Base-by-base conservation (phyloP, 2,329 filamentous ascomycete genomes). In the Fusarium algeriense region DNA sequence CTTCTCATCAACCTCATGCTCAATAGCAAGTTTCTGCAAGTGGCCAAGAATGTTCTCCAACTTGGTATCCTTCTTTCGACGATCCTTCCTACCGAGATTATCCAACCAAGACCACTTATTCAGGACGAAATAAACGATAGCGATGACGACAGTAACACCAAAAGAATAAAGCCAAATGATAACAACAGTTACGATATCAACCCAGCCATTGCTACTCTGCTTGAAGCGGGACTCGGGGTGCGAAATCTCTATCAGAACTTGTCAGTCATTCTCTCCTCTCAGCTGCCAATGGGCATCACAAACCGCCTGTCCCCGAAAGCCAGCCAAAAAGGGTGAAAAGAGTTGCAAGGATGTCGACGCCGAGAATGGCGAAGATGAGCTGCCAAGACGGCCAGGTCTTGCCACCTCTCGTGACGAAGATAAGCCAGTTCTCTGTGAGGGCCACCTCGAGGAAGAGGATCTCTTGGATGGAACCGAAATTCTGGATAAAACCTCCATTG, bases 351-450 rank as follows among this genome's bases (percentile, higher is more conserved):
- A 70, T 2, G 10, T 70, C 68, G 0, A 70, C 68, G 0, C 68
- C 68, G 0, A 70, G 23, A 2, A 70, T 70, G 2, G 68, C 68
- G 1, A 55, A 60, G 2, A 70, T 52, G 2, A 70, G 68, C 32
- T 70, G 68, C 68, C 68, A 70, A 1, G 68, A 70, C 4, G 68
- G 68, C 68, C 68, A 71, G 0, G 68, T 70, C 17, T 70, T 71
- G 1, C 68, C 68, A 5, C 68, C 68, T 15, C 68, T 8, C 0
- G 68, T 70, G 7, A 70, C 68, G n/a, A 70, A 70, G 3, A 70
- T 70, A 4, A 70, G 68, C 68, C 68, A 70, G 15, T 70, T 70
- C 26, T 70, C 68, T 1, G 68, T 70, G 5, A 70, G 68, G 0
- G 68, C 68, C 4, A 70, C 68, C 17, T 70, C 49, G 0, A 70